Conservation (phyloP, 805 yeast species). For the Schwanniomyces polymorphus region DNA sequence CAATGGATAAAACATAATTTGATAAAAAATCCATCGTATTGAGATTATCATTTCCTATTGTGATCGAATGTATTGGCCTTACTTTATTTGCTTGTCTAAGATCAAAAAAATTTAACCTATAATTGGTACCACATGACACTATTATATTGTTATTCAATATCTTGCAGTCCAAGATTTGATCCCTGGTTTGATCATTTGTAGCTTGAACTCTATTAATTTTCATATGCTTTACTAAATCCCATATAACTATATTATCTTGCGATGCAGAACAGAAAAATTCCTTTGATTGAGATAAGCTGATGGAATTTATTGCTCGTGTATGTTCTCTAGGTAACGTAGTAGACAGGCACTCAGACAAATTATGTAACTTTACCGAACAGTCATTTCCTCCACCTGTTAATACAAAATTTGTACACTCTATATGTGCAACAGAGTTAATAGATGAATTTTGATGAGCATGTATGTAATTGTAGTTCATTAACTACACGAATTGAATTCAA, state of each 20-base stretch:
- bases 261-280: conserved; percentile 14
- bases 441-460: conserved; percentile 15
- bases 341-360: conserved; percentile 6
- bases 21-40: conserved; percentile 15
- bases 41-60: conserved; percentile 23
- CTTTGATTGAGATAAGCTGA: conserved; percentile 11
- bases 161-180: conserved; percentile 18
- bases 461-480: conserved; percentile 6
- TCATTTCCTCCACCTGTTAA: conserved; percentile 25
- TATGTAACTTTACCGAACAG: conserved; percentile 12
- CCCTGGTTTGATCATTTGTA: background rate
- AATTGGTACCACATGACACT: conserved; percentile 25
- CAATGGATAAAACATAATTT: conserved; percentile 10
- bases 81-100: conserved; percentile 9
- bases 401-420: conserved; percentile 12
- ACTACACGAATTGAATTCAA: background rate
- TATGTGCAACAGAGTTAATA: conserved; percentile 13
- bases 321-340: conserved; percentile 15
- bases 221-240: conserved; percentile 19
- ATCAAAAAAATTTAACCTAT: conserved; percentile 23
- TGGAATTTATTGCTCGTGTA: conserved; percentile 15
- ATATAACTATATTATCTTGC: conserved; percentile 13
- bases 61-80: conserved; percentile 13
- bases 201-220: conserved; percentile 7
- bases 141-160: conserved; percentile 17